Evolutionary conservation across 768 basidiomycete species (phyloP).

Genomic region (Hericium alpestre): DNA sequence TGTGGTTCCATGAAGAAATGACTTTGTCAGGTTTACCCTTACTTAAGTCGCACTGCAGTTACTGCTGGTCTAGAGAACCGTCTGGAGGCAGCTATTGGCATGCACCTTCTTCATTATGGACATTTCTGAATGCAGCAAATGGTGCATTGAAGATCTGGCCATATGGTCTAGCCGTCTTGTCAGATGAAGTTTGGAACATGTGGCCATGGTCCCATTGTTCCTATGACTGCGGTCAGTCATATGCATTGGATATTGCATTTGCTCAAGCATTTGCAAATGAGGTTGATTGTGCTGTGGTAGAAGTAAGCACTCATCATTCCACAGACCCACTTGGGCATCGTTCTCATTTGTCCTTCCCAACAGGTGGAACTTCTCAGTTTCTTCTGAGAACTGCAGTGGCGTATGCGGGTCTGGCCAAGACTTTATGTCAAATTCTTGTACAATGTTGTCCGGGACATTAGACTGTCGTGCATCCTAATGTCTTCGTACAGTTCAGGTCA

Average conservation of each 20-base stretch:
- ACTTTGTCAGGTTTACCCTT: neutral
- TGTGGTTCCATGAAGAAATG: neutral
- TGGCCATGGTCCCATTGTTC: neutral
- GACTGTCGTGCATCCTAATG: too few species aligned
- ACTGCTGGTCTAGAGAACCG: neutral
- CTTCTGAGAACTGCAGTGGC: neutral
- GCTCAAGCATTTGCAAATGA: neutral
- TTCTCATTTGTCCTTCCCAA: neutral
- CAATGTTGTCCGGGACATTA: neutral
- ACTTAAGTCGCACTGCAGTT: neutral
- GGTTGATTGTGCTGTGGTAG: neutral
- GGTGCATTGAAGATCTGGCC: neutral
- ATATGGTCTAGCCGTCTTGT: neutral
- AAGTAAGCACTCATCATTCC: neutral
- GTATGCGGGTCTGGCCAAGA: neutral
- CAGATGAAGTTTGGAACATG: neutral
- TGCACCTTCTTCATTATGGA: neutral
- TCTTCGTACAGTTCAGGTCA: too few species aligned
- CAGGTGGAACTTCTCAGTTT: neutral
- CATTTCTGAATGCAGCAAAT: neutral
- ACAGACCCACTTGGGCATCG: neutral
- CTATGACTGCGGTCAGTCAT: neutral
- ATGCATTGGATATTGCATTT: neutral
- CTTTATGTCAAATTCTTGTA: neutral
- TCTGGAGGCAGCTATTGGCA: neutral